Percentiles rank a stretch among this genome's conserved stretches.
These are phyloP conservation scores for Colletotrichum melonis DNA, from an alignment of 2,329 filamentous ascomycete species.

Conservation along the genomic window DNA sequence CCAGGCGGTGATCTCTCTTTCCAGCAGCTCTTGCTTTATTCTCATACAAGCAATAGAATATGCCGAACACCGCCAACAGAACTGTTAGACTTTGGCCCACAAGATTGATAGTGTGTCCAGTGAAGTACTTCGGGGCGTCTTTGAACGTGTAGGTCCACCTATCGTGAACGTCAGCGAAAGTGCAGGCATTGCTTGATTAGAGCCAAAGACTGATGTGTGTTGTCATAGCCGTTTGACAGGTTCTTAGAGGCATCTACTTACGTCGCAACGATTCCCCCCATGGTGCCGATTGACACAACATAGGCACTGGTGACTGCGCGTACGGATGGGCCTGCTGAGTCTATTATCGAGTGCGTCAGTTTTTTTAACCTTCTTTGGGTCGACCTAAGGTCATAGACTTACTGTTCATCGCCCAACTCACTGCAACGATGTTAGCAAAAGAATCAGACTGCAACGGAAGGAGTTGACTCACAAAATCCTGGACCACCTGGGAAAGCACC, in stretches of 20 bases:
- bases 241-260: slow-evolving; percentile 43
- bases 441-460: background rate
- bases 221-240: background rate
- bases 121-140: slow-evolving; percentile 59
- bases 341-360: slow-evolving; percentile 55
- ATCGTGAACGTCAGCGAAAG: slow-evolving; percentile 20
- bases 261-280: slow-evolving; percentile 68
- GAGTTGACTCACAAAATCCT: slow-evolving; percentile 51
- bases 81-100: slow-evolving; percentile 58
- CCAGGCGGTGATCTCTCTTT: slow-evolving; percentile 50
- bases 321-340: slow-evolving; percentile 66
- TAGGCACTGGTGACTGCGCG: slow-evolving; percentile 67
- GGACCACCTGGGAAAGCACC: slow-evolving; percentile 70
- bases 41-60: slow-evolving; percentile 65
- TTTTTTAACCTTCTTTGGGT: slow-evolving; percentile 28
- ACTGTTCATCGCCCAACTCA: slow-evolving; percentile 70
- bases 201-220: background rate
- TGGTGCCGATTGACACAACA: slow-evolving; percentile 65
- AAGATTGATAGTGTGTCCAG: slow-evolving; percentile 68
- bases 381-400: slow-evolving; percentile 9
- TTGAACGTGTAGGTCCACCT: slow-evolving; percentile 63
- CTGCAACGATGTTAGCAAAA: background rate
- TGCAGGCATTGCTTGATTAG: background rate
- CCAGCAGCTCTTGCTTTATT: slow-evolving; percentile 59
- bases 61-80: slow-evolving; percentile 57